Conservation (phyloP, 306 rosid genomes). For the Aeschynomene evenia region DNA sequence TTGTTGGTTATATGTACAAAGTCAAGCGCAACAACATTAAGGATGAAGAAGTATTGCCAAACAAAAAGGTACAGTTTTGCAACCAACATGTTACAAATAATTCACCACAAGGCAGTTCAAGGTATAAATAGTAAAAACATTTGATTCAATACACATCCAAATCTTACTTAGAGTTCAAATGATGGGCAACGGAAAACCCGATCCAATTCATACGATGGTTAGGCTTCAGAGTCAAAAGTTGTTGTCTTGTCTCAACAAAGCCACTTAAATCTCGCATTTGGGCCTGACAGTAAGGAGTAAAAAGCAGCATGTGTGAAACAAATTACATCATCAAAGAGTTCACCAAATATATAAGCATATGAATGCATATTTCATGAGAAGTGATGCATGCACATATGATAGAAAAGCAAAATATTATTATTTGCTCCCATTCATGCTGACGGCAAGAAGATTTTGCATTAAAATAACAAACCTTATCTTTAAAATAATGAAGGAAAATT, state of each 20-base stretch:
- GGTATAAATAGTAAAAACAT: neutral
- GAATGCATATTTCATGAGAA: neutral
- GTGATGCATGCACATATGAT: neutral
- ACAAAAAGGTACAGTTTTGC: neutral
- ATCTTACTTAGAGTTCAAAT: conserved; percentile 82
- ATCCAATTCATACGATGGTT: conserved; percentile 99
- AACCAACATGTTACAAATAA: neutral
- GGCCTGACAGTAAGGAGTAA: conserved; percentile 54
- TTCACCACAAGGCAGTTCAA: conserved; percentile 4
- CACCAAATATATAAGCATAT: neutral
- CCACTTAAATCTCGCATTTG: conserved; percentile 98
- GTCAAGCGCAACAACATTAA: neutral
- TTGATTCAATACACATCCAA: conserved; percentile 11
- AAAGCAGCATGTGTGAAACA: conserved; percentile 12
- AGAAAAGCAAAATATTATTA: neutral
- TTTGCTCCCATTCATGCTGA: neutral
- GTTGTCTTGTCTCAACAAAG: conserved; percentile 97
- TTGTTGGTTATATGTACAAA: neutral
- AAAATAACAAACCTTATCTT: neutral
- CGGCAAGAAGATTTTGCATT: neutral
- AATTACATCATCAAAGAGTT: conserved; percentile 11
- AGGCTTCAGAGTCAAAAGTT: conserved; percentile 86
- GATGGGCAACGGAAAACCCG: conserved; percentile 93
- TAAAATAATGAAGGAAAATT: neutral
- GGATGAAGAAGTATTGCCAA: neutral